A percentile compares a stretch with the other conserved stretches of the same genome.
These are phyloP conservation scores for Psophocarpus tetragonolobus DNA, from an alignment of 306 rosid species.

Conservation along the genomic window DNA sequence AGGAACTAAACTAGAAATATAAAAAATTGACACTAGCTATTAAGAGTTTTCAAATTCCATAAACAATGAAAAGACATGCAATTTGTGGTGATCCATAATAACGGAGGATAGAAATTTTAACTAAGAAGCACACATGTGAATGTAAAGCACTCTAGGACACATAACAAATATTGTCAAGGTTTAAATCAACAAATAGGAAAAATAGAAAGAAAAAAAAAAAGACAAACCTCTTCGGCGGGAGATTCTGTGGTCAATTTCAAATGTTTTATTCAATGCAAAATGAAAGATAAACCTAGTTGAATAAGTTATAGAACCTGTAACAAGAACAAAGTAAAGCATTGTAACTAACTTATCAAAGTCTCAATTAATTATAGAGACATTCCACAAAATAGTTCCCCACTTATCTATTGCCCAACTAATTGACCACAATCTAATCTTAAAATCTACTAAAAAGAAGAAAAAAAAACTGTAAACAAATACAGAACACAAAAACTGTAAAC, in stretches of 20 bases:
- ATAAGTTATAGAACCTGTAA: conserved; percentile 43
- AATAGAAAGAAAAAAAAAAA: background rate
- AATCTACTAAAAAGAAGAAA: conserved; percentile 9
- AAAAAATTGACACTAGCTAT: background rate
- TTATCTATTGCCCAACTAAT: conserved; percentile 23
- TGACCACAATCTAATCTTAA: conserved; percentile 26
- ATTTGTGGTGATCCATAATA: conserved; percentile 32
- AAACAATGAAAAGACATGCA: conserved; percentile 43
- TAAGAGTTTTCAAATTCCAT: conserved; percentile 13
- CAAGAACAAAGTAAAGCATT: conserved; percentile 41
- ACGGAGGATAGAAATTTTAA: no score
- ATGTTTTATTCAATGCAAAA: conserved; percentile 55
- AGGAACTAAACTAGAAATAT: conserved; percentile 1
- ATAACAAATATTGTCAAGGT: conserved; percentile 6
- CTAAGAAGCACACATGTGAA: background rate
- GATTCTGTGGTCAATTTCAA: conserved; percentile 48
- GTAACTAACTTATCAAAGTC: conserved; percentile 24
- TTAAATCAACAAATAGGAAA: background rate
- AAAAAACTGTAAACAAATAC: background rate
- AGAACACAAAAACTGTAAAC: no score
- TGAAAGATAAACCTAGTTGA: conserved; percentile 38
- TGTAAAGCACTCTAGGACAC: background rate
- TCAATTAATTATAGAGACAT: conserved; percentile 27
- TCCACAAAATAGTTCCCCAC: conserved; percentile 29
- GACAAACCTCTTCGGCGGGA: conserved; percentile 63